These are phyloP conservation scores for Heliamphora exappendiculata DNA, from an alignment of 148 eudicot genomes.

Conservation along the genomic window DNA sequence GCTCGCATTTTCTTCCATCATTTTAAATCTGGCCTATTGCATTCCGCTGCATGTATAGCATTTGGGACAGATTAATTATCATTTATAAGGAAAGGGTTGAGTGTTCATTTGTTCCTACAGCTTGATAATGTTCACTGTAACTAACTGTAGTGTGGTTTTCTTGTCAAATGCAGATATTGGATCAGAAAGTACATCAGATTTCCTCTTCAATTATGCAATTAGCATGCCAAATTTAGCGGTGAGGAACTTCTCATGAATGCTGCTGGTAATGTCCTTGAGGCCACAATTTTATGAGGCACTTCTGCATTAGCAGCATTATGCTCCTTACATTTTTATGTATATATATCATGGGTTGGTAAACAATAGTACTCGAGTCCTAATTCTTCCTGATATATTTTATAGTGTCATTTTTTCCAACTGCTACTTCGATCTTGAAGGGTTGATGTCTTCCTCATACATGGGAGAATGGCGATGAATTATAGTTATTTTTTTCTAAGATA, in stretches of 20 bases:
- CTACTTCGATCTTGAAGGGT: neutral
- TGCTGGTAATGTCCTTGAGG: constrained; percentile 44
- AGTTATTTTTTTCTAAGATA: neutral
- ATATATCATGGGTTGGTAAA: neutral
- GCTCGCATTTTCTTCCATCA: neutral
- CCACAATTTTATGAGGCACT: constrained; percentile 17
- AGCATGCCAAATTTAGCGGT: constrained; percentile 67
- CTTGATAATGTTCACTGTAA: neutral
- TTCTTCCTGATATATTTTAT: neutral
- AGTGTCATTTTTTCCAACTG: neutral
- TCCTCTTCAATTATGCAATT: constrained; percentile 52
- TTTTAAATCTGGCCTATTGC: neutral
- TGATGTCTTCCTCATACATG: neutral
- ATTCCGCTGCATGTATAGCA: neutral
- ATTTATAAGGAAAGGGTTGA: too few relatives aligned
- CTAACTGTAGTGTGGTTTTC: constrained; percentile 1
- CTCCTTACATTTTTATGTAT: neutral
- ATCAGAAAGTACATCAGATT: constrained; percentile 43
- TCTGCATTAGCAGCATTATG: constrained; percentile 13
- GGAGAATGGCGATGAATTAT: neutral
- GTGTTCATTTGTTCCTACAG: neutral
- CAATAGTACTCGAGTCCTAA: neutral
- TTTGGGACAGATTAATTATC: neutral
- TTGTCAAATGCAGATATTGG: constrained; percentile 41
- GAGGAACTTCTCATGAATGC: constrained; percentile 62